Conservation (phyloP, 2,329 filamentous ascomycete genomes). For the Chrysoporthe austroafricana region DNA sequence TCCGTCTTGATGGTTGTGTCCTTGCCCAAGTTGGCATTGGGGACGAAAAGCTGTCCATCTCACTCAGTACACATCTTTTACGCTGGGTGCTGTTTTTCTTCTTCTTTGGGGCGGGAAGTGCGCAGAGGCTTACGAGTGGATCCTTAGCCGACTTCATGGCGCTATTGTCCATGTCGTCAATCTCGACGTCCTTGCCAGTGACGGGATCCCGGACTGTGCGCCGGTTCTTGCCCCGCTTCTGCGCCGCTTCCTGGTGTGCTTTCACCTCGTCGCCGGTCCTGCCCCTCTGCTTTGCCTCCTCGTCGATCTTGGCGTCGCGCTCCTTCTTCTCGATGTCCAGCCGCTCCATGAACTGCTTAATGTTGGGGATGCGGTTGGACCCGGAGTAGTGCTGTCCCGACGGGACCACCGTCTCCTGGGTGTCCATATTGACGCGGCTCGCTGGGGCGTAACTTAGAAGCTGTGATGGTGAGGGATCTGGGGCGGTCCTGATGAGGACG, state of each 20-base stretch:
- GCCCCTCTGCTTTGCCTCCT: slow-evolving; percentile 48
- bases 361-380: slow-evolving; percentile 81
- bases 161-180: slow-evolving; percentile 68
- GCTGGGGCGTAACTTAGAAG: background rate
- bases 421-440: slow-evolving; percentile 40
- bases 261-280: slow-evolving; percentile 28
- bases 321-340: slow-evolving; percentile 80
- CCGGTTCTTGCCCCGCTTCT: slow-evolving; percentile 53
- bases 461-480: background rate
- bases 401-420: slow-evolving; percentile 47
- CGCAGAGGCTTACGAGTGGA: slow-evolving; percentile 58
- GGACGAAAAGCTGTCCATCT: slow-evolving; percentile 69
- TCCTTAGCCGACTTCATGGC: slow-evolving; percentile 73
- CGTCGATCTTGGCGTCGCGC: slow-evolving; percentile 73
- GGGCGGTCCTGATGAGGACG: background rate
- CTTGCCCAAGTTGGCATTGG: slow-evolving; percentile 86
- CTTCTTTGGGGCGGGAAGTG: background rate
- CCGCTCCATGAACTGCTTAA: slow-evolving; percentile 79
- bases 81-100: background rate
- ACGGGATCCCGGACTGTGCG: slow-evolving; percentile 84
- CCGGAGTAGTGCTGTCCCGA: slow-evolving; percentile 77
- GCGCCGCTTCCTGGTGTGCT: slow-evolving; percentile 37
- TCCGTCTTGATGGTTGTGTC: slow-evolving; percentile 74
- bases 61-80: slow-evolving; percentile 18
- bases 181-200: slow-evolving; percentile 82